Conservation (phyloP, 1,139 yeast species). For the Candida glucosophila region DNA sequence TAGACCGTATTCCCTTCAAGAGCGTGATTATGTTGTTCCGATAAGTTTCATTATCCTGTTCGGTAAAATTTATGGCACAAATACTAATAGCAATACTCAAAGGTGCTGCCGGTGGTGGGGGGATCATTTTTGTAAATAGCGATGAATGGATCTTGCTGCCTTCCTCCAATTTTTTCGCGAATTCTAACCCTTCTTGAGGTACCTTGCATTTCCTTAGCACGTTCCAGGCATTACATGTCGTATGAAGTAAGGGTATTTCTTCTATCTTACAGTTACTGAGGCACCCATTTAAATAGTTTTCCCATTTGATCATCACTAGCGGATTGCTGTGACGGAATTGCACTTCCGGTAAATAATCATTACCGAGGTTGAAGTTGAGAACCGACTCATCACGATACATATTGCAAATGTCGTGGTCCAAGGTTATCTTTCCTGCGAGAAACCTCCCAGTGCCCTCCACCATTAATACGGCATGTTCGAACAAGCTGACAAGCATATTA, state of each 20-base stretch:
- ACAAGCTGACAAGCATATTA: conserved; percentile 26
- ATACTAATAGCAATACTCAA: conserved; percentile 41
- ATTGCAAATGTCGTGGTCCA: conserved; percentile 21
- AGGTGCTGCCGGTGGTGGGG: conserved; percentile 36
- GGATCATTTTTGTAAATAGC: conserved; percentile 27
- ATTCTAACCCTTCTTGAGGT: conserved; percentile 32
- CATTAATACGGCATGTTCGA: conserved; percentile 30
- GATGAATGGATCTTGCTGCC: conserved; percentile 30
- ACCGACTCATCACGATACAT: conserved; percentile 17
- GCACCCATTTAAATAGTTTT: conserved; percentile 16
- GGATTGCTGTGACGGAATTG: conserved; percentile 25
- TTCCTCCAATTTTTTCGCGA: conserved; percentile 24
- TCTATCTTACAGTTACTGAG: conserved; percentile 7
- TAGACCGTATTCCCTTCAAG: conserved; percentile 17
- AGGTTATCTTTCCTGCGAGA: conserved; percentile 24
- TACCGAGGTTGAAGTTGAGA: conserved; percentile 29
- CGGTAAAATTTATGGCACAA: conserved; percentile 27
- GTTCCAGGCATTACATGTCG: conserved; percentile 47
- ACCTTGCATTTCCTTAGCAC: conserved; percentile 19
- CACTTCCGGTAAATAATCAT: conserved; percentile 39
- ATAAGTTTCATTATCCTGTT: conserved; percentile 25
- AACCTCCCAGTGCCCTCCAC: conserved; percentile 18
- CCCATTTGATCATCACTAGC: conserved; percentile 36
- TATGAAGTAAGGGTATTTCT: conserved; percentile 31
- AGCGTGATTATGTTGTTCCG: conserved; percentile 15